Conservation (phyloP, 345 rosid species). For the Pelargonium nanum region DNA sequence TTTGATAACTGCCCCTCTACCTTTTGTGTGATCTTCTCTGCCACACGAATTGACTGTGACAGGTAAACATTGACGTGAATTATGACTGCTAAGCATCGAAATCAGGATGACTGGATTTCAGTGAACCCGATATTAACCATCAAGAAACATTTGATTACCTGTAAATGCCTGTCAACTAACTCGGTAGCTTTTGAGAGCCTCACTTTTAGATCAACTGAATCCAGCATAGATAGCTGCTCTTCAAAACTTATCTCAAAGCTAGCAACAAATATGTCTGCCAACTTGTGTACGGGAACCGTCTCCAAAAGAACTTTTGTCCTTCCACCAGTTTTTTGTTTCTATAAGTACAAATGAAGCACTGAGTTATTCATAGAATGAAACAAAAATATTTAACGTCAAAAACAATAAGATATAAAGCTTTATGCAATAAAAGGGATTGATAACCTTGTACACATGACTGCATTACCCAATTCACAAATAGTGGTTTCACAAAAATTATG, state of each 20-base stretch:
- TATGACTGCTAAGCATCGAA: not conserved
- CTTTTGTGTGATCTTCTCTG: conserved; percentile 97
- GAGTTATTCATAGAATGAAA: not conserved
- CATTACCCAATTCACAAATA: not conserved
- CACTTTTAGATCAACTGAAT: conserved; percentile 85
- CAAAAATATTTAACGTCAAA: not conserved
- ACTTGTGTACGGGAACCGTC: conserved; percentile 90
- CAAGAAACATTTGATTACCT: conserved; percentile 40
- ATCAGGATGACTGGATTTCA: conserved; percentile 10
- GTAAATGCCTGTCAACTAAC: conserved; percentile 95
- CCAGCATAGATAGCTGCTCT: conserved; percentile 91
- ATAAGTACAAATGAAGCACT: conserved; percentile 8
- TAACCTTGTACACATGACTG: not conserved
- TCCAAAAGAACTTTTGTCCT: conserved; percentile 92
- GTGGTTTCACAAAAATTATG: not conserved
- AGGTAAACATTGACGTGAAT: conserved; percentile 19
- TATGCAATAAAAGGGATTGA: not conserved
- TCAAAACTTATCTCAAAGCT: conserved; percentile 98
- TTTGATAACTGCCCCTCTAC: conserved; percentile 97
- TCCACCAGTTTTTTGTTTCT: conserved; percentile 96
- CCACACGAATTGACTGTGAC: conserved; percentile 96
- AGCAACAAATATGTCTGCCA: conserved; percentile 99
- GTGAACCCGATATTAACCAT: conserved; percentile 4
- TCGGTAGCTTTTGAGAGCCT: conserved; percentile 93
- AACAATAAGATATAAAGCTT: not conserved